Conservation (phyloP, 352 stramenopile genomes). For the Pythium volutum region DNA sequence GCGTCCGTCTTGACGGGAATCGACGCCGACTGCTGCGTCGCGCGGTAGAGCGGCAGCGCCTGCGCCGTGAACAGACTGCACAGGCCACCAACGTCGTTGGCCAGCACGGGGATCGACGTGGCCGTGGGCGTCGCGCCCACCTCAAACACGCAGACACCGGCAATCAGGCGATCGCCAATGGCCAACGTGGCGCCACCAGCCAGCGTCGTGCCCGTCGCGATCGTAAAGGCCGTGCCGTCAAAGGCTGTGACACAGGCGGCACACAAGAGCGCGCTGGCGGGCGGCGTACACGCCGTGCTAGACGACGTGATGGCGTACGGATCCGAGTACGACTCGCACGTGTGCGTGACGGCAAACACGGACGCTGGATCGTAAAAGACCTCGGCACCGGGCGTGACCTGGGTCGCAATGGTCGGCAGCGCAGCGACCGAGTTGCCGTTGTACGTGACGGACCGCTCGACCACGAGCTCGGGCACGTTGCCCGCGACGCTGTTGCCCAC, state of each 20-base stretch:
- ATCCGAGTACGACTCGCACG: constrained; percentile 85
- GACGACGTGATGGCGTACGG: constrained; percentile 53
- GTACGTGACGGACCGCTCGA: constrained; percentile 47
- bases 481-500: constrained; percentile 73
- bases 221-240: constrained; percentile 47
- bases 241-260: constrained; percentile 66
- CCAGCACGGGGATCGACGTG: constrained; percentile 36
- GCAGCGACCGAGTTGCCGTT: constrained; percentile 18
- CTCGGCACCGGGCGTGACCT: constrained; percentile 41
- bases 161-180: constrained; percentile 36
- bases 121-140: constrained; percentile 26
- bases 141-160: constrained; percentile 58
- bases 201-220: constrained; percentile 42
- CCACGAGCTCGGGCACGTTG: constrained; percentile 73
- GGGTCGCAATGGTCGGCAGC: constrained; percentile 38
- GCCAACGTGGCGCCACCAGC: constrained; percentile 18
- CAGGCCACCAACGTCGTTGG: constrained; percentile 40
- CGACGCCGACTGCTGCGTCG: constrained; percentile 35
- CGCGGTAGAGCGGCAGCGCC: constrained; percentile 51
- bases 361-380: constrained; percentile 36
- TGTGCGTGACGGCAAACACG: constrained; percentile 58
- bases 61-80: constrained; percentile 49
- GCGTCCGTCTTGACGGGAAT: constrained; percentile 44
- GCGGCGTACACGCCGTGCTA: constrained; percentile 49
- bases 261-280: constrained; percentile 30